Base-by-base conservation (phyloP, 2,329 filamentous ascomycete genomes). In the Fusarium ramigenum region DNA sequence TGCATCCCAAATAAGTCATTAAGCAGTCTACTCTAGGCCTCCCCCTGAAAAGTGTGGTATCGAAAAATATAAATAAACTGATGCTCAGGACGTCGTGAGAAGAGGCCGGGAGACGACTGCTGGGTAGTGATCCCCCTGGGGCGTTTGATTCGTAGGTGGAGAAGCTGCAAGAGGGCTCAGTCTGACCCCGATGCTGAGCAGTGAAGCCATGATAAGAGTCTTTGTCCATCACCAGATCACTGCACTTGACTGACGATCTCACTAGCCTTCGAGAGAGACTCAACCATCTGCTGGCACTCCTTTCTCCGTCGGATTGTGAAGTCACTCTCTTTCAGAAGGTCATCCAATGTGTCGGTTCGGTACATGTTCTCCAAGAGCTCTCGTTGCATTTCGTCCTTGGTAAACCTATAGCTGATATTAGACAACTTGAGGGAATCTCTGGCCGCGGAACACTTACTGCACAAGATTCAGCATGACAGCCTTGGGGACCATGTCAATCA, bases 401-500 rank as follows among this genome's bases (percentile, higher is more conserved):
- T 97, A 83, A 92, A 93, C 80, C 94, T 97, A 75, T 12, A 18
- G 28, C 18, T 60, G 60, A 78, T 53, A 78, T 79, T 60, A 76
- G 64, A 60, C n/a, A 19, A 28, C 19, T 39, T 28, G 50, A 39
- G 9, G 23, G 34, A 28, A n/a, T 19, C 23, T 39, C 23, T 40
- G 50, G 50, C 34, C 2, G 14, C 10, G 32, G 14, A 60, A 18
- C 36, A 91, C 94, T 82, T 91, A 97, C 93, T 96, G 92, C 58
- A 99, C 96, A 50, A 99, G 92, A 78, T 90, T 98, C 76, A 98
- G 89, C 96, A 99, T 99, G 81, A 99, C 97, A 44, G 96, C 96
- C 86, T 99, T 99, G 76, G 96, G 96, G 10, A 99, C 96, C 96
- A 99, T 99, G 80, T 99, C 96, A 75, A 98, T 98, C 95, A 99